Evolutionary conservation across 1,284 basidiomycete species (phyloP), one percentile per base, ranked within the genome.

Genomic region (Trametes hirsuta): DNA sequence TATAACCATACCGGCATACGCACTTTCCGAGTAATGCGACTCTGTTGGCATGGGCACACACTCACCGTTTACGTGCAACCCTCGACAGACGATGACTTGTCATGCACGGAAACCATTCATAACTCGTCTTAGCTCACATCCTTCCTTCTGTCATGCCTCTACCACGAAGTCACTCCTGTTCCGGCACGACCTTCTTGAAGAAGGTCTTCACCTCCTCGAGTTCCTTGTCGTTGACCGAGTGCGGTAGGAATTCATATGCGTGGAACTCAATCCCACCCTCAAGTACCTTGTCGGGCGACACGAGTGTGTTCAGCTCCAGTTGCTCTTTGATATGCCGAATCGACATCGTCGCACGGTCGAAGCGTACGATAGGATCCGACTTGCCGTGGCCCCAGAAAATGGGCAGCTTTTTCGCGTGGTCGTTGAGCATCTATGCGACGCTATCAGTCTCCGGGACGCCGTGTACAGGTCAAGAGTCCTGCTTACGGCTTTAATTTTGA

Each of bases 331-430:
- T 75, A 62, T 83, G 81, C 11, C 85, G 79, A 47, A 81, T 75
- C 15, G 88, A 87, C 54, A 74, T 73, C 58, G 79, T 69, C 39
- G 83, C 82, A 47, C 81, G 68, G 25, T 74, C 64, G 64, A 80
- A 82, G 55, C 79, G 80, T 55, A 96, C 88, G 12, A 96, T 80
- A 9, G 84, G 85, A 73, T 97, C 95, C 35, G 75, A 76, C n/a
- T 78, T 84, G 8, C 95, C 95, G 65, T 95, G 93, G 6, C 91
- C 95, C 87, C 91, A 93, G 77, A 96, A 96, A 39, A 95, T 81
- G 1, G 93, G 90, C n/a, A 85, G 78, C 12, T 82, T 80, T 56
- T 79, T 77, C 21, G 84, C 82, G 65, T 86, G 79, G 12, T 80
- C 75, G 6, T 83, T 81, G 36, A 77, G 71, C 80, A 90, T 84